Base-by-base conservation (phyloP, 2,329 filamentous ascomycete species). In the Fusarium sp. region DNA sequence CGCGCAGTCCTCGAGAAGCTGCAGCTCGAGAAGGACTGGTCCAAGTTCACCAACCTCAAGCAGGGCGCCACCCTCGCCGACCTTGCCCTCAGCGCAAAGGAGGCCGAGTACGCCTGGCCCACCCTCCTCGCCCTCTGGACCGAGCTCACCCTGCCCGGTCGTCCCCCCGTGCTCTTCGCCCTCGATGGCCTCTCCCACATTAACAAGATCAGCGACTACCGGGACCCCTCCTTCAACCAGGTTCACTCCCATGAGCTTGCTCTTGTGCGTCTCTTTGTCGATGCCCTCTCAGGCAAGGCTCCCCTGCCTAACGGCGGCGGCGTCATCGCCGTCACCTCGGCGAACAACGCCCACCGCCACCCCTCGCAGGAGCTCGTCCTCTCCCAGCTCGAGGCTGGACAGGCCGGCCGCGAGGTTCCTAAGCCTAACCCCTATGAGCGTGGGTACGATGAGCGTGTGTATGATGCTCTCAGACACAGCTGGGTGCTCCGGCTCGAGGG, bases 181-280 rank as follows among this genome's bases (percentile, higher is more conserved):
- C 85, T 97, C 60, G 96, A 99, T 80, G 92, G 92, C 62, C 86
- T 98, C 38, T 88, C 90, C 64, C 93, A 96, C 85, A 90, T 95
- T 83, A 97, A 97, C 93, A 89, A 88, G 75, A 80, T 91, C 40
- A 94, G 92, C 72, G 90, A 89, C 52, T 99, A 98, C 86, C 90
- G 92, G 73, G 89, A 89, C 72, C 86, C 92, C 2, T 86, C 93
- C 27, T 93, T 90, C 77, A 89, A 94, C 71, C 87, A 87, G 16
- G 93, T 99, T 72, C 96, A 99, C 85, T 89, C 95, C 31, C 94
- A 97, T 83, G 93, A 98, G 79, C 88, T 99, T 34, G 87, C 89
- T 27, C 87, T 98, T 24, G 87, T 97, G 62, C 88, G 91, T 65
- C 89, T 93, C 75, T 97, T 97, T 82, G 83, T 93, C 69, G 90